These are phyloP conservation scores for Capsicum baccatum DNA, from an alignment of 257 asterid species.

Conservation along the genomic window DNA sequence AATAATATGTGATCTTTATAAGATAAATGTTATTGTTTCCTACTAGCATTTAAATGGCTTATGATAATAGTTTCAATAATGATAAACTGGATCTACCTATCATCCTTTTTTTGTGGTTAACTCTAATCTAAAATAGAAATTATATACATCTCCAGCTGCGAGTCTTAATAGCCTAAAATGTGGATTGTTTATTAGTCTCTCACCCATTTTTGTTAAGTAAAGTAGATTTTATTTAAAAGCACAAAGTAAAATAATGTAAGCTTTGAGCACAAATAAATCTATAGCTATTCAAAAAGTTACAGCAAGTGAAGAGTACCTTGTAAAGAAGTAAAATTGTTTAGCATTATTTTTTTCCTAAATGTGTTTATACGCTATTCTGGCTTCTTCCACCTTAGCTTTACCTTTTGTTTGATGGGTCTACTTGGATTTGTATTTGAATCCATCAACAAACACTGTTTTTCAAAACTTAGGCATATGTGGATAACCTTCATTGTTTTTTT, in stretches of 20 bases:
- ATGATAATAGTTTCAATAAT: neutral
- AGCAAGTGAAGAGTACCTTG: too few species aligned
- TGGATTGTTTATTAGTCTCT: conserved; percentile 1
- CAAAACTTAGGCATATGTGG: too few species aligned
- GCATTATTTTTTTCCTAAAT: too few species aligned
- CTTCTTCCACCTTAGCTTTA: too few species aligned
- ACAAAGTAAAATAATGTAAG: neutral
- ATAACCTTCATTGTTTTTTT: too few species aligned
- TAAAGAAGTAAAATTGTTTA: too few species aligned
- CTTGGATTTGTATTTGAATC: too few species aligned
- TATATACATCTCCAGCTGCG: neutral
- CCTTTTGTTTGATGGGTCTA: too few species aligned
- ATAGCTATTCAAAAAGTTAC: too few species aligned
- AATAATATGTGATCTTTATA: neutral
- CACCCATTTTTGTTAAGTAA: neutral
- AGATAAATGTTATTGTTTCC: neutral
- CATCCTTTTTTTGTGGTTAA: neutral
- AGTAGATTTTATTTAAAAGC: neutral
- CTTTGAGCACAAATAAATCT: too few species aligned
- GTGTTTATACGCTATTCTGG: too few species aligned
- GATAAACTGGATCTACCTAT: neutral
- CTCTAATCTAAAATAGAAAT: neutral
- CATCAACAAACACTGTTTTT: too few species aligned
- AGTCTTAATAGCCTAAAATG: neutral
- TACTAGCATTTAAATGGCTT: neutral